phyloP scores from a whole-genome alignment of 2,329 filamentous ascomycete genomes.

The Fusarium nygamai region DNA sequence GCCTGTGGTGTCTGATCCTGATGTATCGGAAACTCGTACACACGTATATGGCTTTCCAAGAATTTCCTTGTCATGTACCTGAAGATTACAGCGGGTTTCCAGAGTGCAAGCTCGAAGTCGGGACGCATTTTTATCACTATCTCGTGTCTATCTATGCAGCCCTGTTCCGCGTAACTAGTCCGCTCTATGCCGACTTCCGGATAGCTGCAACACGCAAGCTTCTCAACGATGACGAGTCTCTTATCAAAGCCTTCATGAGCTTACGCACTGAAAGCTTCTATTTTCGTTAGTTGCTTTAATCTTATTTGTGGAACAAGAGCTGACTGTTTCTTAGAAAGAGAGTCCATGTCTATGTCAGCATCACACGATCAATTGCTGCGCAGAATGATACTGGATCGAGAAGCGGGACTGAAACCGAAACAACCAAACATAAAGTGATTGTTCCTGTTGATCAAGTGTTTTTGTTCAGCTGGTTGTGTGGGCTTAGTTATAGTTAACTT shows the following conservation, averaged over 20 bases:
- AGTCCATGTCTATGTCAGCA: conserved; percentile 42
- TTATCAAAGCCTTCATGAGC: conserved; percentile 41
- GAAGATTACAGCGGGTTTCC: conserved; percentile 44
- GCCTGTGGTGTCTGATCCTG: conserved; percentile 43
- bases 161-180: conserved; percentile 43
- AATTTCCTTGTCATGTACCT: conserved; percentile 44
- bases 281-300: conserved; percentile 34
- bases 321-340: conserved; percentile 38
- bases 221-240: conserved; percentile 36
- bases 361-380: conserved; percentile 42
- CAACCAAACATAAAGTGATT: conserved; percentile 9
- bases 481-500: background rate
- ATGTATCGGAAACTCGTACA: conserved; percentile 45
- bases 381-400: conserved; percentile 43
- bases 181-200: conserved; percentile 42
- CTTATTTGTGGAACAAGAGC: background rate
- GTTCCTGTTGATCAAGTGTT: background rate
- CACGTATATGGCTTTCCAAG: conserved; percentile 43
- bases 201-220: conserved; percentile 37
- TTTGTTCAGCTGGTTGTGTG: background rate
- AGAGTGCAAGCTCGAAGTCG: conserved; percentile 42
- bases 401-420: conserved; percentile 38
- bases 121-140: conserved; percentile 44
- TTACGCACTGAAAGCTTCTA: conserved; percentile 45
- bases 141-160: conserved; percentile 44